A percentile compares a stretch with the other conserved stretches of the same genome.
These are phyloP conservation scores for Thelonectria discophora DNA, from an alignment of 2,329 filamentous ascomycete genomes.

Conservation along the genomic window DNA sequence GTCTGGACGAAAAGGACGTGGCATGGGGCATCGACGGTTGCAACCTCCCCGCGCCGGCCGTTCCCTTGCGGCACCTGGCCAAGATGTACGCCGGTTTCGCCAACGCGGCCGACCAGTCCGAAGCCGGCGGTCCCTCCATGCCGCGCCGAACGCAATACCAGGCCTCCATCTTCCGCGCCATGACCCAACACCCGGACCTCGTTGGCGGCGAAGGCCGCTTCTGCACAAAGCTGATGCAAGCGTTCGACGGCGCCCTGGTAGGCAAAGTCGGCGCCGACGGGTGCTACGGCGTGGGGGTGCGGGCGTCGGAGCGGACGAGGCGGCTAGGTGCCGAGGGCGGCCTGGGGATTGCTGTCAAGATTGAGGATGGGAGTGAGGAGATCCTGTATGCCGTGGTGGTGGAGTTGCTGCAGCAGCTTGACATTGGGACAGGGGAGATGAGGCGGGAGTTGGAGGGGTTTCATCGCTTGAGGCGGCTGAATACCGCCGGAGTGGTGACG, in stretches of 20 bases:
- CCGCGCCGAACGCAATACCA: constrained; percentile 36
- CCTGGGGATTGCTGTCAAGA: constrained; percentile 57
- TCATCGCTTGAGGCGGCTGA: constrained; percentile 46
- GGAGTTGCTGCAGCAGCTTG: constrained; percentile 55
- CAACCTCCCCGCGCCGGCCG: constrained; percentile 57
- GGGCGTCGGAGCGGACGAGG: constrained; percentile 49
- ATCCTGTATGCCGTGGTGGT: constrained; percentile 54
- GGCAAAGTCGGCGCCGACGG: constrained; percentile 61
- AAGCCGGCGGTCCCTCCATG: background rate
- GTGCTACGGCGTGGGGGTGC: constrained; percentile 56
- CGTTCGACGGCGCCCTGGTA: constrained; percentile 49
- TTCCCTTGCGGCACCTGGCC: constrained; percentile 49
- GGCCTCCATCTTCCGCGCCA: constrained; percentile 52
- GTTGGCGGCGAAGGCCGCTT: constrained; percentile 57
- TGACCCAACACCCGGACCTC: constrained; percentile 53
- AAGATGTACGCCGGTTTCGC: constrained; percentile 51
- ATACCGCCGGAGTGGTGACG: constrained; percentile 51
- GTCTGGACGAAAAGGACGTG: constrained; percentile 39
- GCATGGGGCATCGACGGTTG: constrained; percentile 58
- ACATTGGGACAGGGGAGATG: constrained; percentile 47
- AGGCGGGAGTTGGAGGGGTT: constrained; percentile 45
- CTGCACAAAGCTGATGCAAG: constrained; percentile 55
- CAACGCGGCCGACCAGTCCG: constrained; percentile 39
- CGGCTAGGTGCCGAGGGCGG: constrained; percentile 48
- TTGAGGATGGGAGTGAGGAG: constrained; percentile 57